Conservation (phyloP, 2,329 filamentous ascomycete genomes). For the Periconia sp. region DNA sequence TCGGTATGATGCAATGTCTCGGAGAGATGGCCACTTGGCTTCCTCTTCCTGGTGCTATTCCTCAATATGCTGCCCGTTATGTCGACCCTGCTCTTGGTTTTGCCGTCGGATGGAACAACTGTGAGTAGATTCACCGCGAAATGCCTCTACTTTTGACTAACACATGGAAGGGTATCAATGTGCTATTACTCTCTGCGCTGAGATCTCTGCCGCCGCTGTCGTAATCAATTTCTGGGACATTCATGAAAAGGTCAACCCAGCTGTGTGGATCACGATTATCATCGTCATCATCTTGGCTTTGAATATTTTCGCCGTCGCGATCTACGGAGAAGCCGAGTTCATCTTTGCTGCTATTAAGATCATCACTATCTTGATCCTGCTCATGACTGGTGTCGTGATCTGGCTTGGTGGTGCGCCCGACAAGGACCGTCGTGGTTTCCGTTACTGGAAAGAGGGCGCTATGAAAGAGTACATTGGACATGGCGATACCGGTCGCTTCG, state of each 20-base stretch:
- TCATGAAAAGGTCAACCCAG: conserved; percentile 28
- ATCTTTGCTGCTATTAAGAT: conserved; percentile 55
- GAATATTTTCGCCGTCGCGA: conserved; percentile 40
- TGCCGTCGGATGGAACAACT: conserved; percentile 32
- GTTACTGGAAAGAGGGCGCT: conserved; percentile 69
- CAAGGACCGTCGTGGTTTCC: conserved; percentile 56
- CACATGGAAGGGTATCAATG: conserved; percentile 34
- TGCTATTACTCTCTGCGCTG: conserved; percentile 38
- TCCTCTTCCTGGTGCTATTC: conserved; percentile 41
- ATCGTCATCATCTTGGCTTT: conserved; percentile 36
- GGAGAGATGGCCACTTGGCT: conserved; percentile 48
- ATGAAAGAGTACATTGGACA: conserved; percentile 52
- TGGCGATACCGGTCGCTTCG: conserved; percentile 62
- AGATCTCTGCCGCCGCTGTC: conserved; percentile 39
- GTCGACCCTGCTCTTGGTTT: conserved; percentile 50
- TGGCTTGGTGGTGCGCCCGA: conserved; percentile 41
- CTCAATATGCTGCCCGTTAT: conserved; percentile 43
- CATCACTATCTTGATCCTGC: conserved; percentile 37
- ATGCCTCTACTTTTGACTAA: conserved; percentile 2
- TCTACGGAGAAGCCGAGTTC: conserved; percentile 52
- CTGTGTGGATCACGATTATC: conserved; percentile 40
- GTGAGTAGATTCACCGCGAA: conserved; percentile 6
- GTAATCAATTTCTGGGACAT: conserved; percentile 39
- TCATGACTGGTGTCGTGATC: conserved; percentile 34
- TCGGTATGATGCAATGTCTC: conserved; percentile 46